Conservation (phyloP, 345 rosid species). For the Draba incana region DNA sequence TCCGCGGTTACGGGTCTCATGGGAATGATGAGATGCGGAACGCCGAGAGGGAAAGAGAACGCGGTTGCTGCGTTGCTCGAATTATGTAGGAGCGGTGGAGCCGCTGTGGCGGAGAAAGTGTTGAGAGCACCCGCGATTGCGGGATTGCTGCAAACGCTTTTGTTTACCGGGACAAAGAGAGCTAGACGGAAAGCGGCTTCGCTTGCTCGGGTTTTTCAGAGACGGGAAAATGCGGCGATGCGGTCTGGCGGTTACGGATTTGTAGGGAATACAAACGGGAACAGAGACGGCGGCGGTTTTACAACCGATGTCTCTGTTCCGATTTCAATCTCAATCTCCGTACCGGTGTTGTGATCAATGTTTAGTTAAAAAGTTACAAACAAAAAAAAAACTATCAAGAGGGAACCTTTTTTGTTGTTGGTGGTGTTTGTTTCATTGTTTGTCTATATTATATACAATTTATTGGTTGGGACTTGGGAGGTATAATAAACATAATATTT, state of each 20-base stretch:
- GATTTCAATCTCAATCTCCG: slow-evolving; percentile 62
- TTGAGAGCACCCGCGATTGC: slow-evolving; percentile 77
- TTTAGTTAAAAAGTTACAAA: slow-evolving; percentile 8
- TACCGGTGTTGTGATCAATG: slow-evolving; percentile 43
- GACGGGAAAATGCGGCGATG: slow-evolving; percentile 61
- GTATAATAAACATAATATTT: slow-evolving; percentile 32
- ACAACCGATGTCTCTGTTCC: slow-evolving; percentile 68
- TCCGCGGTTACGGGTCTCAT: slow-evolving; percentile 65
- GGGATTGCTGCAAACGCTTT: slow-evolving; percentile 71
- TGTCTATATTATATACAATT: slow-evolving; percentile 41
- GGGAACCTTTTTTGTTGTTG: slow-evolving; percentile 26
- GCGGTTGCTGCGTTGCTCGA: slow-evolving; percentile 96
- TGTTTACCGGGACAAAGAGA: slow-evolving; percentile 90
- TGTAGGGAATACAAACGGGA: slow-evolving; percentile 54
- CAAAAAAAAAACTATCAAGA: not conserved
- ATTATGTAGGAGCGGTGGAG: slow-evolving; percentile 80
- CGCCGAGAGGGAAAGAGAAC: slow-evolving; percentile 91
- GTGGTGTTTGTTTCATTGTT: slow-evolving; percentile 33
- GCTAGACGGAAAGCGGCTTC: slow-evolving; percentile 96
- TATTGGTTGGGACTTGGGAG: slow-evolving; percentile 47
- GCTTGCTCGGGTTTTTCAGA: slow-evolving; percentile 86
- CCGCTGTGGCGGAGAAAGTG: slow-evolving; percentile 69
- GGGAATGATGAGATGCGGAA: slow-evolving; percentile 89
- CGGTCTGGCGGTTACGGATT: slow-evolving; percentile 67
- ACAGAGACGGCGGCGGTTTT: slow-evolving; percentile 30